These are phyloP conservation scores for Neurospora discreta DNA, from an alignment of 495 filamentous ascomycete species.

Conservation along the genomic window DNA sequence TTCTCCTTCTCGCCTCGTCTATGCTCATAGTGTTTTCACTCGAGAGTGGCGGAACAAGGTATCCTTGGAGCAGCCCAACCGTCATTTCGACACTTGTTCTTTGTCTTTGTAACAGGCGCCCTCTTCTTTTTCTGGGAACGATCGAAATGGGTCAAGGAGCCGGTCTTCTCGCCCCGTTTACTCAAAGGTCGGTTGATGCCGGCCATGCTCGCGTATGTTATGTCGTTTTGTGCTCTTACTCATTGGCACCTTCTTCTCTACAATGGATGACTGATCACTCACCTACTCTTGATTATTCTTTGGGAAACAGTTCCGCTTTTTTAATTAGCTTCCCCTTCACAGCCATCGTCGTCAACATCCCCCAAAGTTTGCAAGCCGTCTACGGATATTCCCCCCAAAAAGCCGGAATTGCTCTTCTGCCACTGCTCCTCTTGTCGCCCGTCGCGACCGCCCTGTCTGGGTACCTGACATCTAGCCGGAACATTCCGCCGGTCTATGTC, in stretches of 20 bases:
- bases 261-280: neutral
- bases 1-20: conserved; percentile 13
- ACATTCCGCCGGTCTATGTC: conserved; percentile 34
- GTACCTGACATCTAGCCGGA: conserved; percentile 19
- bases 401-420: conserved; percentile 27
- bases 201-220: neutral
- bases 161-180: conserved; percentile 20
- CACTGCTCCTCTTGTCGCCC: conserved; percentile 28
- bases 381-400: conserved; percentile 12
- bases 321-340: conserved; percentile 22
- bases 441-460: conserved; percentile 27
- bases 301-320: conserved; percentile 3
- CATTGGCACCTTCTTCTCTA: neutral
- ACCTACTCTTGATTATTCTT: neutral
- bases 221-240: neutral
- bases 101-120: conserved; percentile 13
- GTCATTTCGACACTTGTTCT: conserved; percentile 15
- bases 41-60: conserved; percentile 15
- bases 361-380: conserved; percentile 20
- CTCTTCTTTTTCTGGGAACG: conserved; percentile 20
- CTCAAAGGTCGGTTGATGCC: conserved; percentile 17
- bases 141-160: conserved; percentile 10
- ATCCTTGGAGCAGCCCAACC: conserved; percentile 10
- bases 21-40: conserved; percentile 23
- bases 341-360: conserved; percentile 17